These are phyloP conservation scores for Trichoderma harzianum DNA, from an alignment of 2,329 filamentous ascomycete genomes.

Conservation along the genomic window DNA sequence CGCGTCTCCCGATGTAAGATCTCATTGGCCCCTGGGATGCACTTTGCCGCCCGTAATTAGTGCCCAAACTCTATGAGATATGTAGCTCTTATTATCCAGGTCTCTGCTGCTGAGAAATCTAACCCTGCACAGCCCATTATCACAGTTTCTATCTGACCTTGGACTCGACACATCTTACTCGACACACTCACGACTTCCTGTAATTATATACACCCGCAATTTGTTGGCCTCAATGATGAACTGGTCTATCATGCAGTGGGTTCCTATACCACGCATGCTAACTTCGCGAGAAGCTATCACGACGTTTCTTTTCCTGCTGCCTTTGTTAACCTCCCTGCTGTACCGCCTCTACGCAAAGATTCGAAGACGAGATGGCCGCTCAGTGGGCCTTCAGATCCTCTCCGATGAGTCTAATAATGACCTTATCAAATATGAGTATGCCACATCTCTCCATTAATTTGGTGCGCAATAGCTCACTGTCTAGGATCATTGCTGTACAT, in stretches of 20 bases:
- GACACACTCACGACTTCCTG: fast-evolving
- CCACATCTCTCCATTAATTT: neutral
- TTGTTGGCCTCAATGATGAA: neutral
- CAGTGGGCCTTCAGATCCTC: neutral
- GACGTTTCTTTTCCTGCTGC: neutral
- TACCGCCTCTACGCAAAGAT: neutral
- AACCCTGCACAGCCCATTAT: neutral
- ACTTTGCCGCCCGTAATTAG: neutral
- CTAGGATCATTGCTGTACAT: constrained; percentile 23
- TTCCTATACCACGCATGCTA: neutral
- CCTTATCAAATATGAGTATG: neutral
- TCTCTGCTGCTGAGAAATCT: neutral
- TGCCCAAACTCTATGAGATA: neutral
- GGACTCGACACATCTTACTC: neutral
- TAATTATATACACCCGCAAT: fast-evolving
- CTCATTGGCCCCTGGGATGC: neutral
- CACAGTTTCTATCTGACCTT: fast-evolving
- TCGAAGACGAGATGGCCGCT: neutral
- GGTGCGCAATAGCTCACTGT: neutral
- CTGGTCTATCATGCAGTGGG: neutral
- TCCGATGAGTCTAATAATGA: neutral
- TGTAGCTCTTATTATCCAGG: neutral
- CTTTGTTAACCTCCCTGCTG: fast-evolving
- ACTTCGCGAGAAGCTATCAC: neutral
- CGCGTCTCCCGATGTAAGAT: neutral